Conservation (phyloP, 768 basidiomycete species). For the Psilocybe cyanescens region DNA sequence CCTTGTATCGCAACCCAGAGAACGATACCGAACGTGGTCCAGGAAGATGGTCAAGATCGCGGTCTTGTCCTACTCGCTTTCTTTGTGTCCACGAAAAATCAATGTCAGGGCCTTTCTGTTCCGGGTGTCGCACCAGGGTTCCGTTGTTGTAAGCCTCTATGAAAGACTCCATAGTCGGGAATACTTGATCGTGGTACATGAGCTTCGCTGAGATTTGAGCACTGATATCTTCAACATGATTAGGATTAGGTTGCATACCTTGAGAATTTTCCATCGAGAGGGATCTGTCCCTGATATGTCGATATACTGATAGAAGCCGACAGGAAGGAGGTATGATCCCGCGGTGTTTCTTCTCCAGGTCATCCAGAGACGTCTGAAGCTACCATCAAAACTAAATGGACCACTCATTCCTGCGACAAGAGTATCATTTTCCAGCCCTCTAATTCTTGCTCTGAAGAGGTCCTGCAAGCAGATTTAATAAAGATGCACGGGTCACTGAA, state of each 20-base stretch:
- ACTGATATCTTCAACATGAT: not conserved
- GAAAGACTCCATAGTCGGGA: slow-evolving; percentile 50
- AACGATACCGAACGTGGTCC: slow-evolving; percentile 69
- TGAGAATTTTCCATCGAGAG: slow-evolving; percentile 52
- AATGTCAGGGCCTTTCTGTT: slow-evolving; percentile 27
- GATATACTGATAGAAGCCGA: slow-evolving; percentile 60
- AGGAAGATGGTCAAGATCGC: slow-evolving; percentile 67
- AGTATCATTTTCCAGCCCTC: slow-evolving; percentile 51
- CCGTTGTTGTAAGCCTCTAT: slow-evolving; percentile 55
- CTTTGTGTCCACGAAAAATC: slow-evolving; percentile 52
- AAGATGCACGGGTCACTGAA: not conserved
- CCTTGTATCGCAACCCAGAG: slow-evolving; percentile 59
- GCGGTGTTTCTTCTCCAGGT: slow-evolving; percentile 52
- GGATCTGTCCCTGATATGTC: slow-evolving; percentile 59
- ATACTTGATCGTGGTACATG: slow-evolving; percentile 65
- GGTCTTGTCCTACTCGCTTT: slow-evolving; percentile 36
- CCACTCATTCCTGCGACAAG: slow-evolving; percentile 48
- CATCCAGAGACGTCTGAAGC: slow-evolving; percentile 59
- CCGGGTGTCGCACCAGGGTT: slow-evolving; percentile 46
- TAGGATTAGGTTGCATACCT: slow-evolving; percentile 31
- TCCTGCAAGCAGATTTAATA: slow-evolving; percentile 35
- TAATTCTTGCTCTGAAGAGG: slow-evolving; percentile 48
- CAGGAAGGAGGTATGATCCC: slow-evolving; percentile 55
- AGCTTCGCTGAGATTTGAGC: slow-evolving; percentile 31
- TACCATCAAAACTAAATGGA: slow-evolving; percentile 64